Conservation (phyloP, 495 filamentous ascomycete species). For the Hypoxylon fragiforme region DNA sequence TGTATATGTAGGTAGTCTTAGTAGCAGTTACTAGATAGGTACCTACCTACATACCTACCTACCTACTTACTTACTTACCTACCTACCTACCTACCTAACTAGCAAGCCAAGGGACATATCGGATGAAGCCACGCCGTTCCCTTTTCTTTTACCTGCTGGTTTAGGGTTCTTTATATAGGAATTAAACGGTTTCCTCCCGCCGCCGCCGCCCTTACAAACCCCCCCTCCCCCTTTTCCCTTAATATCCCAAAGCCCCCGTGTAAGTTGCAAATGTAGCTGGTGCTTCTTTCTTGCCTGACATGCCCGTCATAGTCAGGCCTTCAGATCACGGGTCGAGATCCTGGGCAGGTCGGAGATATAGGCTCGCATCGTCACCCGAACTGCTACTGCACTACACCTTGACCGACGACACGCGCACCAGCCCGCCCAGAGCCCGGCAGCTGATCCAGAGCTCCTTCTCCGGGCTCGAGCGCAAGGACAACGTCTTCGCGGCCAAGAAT, state of each 20-base stretch:
- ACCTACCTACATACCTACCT: no score
- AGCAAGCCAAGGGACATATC: no score
- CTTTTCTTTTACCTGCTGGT: no score
- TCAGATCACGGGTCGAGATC: constrained; percentile 33
- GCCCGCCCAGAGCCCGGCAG: constrained; percentile 29
- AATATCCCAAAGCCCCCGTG: background rate
- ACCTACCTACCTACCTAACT: no score
- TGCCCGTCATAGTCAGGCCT: constrained; percentile 34
- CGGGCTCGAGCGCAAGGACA: constrained; percentile 32
- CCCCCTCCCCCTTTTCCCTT: background rate
- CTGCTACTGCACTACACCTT: constrained; percentile 31
- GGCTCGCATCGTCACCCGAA: constrained; percentile 28
- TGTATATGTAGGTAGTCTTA: no score
- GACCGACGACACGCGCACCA: constrained; percentile 32
- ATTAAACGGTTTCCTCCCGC: no score
- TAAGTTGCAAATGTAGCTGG: constrained; percentile 30
- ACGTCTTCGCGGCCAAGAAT: constrained; percentile 47
- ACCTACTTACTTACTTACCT: no score
- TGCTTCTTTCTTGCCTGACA: constrained; percentile 27
- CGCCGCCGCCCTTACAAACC: no score
- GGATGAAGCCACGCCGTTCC: no score
- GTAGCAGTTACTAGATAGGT: no score
- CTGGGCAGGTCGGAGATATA: constrained; percentile 33
- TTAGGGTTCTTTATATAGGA: no score
- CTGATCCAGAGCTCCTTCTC: constrained; percentile 42